Evolutionary conservation across 202 grass and related monocot species (phyloP).

Genomic region (Schoenoplectus triqueter): DNA sequence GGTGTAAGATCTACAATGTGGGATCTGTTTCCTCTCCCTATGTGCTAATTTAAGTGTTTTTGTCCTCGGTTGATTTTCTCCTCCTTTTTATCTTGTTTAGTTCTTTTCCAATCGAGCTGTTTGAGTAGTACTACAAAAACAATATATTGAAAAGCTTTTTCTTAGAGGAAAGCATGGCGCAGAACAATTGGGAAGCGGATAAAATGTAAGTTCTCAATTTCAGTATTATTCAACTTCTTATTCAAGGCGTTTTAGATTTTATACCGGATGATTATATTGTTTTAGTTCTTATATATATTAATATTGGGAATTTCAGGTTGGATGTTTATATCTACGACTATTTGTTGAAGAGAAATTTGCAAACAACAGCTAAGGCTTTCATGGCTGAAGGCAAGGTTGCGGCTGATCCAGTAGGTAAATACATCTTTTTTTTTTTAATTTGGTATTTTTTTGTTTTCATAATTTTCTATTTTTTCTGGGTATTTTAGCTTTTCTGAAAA

Average conservation of each 20-base stretch:
- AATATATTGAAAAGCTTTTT: constrained; percentile 37
- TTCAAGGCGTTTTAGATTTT: neutral
- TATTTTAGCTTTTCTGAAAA: neutral
- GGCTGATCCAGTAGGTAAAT: constrained; percentile 95
- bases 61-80: neutral
- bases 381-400: constrained; percentile 97
- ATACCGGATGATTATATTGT: neutral
- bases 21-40: constrained; percentile 16
- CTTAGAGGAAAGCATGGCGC: constrained; percentile 62
- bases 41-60: neutral
- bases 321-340: constrained; percentile 99
- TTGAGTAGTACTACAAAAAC: too few species aligned
- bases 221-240: neutral
- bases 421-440: constrained; percentile 33
- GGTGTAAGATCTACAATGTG: constrained; percentile 37
- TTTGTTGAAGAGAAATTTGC: constrained; percentile 86
- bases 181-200: constrained; percentile 94
- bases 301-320: constrained; percentile 57
- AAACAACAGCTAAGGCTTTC: constrained; percentile 93
- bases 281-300: neutral
- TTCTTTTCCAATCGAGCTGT: neutral
- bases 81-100: constrained; percentile 10
- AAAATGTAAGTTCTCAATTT: constrained; percentile 68
- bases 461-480: neutral
- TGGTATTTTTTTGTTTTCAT: neutral